phyloP scores from a whole-genome alignment of 495 filamentous ascomycete species.

The Aspergillus avenaceus region DNA sequence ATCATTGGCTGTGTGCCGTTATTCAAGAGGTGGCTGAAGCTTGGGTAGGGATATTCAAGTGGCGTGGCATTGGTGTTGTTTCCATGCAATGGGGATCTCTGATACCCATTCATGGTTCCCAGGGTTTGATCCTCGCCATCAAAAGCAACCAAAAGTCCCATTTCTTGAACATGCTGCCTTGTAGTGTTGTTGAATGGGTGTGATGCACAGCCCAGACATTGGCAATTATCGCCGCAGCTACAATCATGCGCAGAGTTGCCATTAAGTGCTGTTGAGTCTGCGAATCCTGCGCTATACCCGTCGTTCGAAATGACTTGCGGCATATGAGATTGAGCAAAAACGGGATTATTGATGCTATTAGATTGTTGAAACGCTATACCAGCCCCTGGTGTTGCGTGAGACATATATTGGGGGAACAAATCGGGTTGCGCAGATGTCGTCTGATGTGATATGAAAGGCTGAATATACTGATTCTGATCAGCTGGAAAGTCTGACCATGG shows the following conservation, averaged over 20 bases:
- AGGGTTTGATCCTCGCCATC: slow-evolving; percentile 25
- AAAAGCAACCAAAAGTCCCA: slow-evolving; percentile 41
- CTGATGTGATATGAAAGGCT: slow-evolving; percentile 14
- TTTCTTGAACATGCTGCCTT: slow-evolving; percentile 56
- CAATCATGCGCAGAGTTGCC: slow-evolving; percentile 46
- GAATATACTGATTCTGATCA: slow-evolving; percentile 12
- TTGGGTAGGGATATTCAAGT: slow-evolving; percentile 5
- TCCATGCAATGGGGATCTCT: slow-evolving; percentile 1
- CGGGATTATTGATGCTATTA: slow-evolving; percentile 12
- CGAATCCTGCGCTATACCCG: slow-evolving; percentile 10
- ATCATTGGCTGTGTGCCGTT: slow-evolving; percentile 8
- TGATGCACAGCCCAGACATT: slow-evolving; percentile 63
- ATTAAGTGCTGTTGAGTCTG: slow-evolving; percentile 2
- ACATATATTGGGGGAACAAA: slow-evolving; percentile 15
- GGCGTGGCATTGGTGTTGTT: neutral
- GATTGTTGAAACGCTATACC: slow-evolving; percentile 11
- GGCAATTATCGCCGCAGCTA: slow-evolving; percentile 61
- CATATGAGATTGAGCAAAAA: slow-evolving; percentile 15
- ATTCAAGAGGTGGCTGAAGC: slow-evolving; percentile 11
- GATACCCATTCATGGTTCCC: slow-evolving; percentile 15
- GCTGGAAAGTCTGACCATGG: slow-evolving; percentile 23
- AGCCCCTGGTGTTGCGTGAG: slow-evolving; percentile 6
- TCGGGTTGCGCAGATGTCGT: slow-evolving; percentile 4
- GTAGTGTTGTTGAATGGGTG: slow-evolving; percentile 74
- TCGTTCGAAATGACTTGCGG: slow-evolving; percentile 8